Base-by-base conservation (phyloP, 139 green algal species). In the Dunaliella primolecta region DNA sequence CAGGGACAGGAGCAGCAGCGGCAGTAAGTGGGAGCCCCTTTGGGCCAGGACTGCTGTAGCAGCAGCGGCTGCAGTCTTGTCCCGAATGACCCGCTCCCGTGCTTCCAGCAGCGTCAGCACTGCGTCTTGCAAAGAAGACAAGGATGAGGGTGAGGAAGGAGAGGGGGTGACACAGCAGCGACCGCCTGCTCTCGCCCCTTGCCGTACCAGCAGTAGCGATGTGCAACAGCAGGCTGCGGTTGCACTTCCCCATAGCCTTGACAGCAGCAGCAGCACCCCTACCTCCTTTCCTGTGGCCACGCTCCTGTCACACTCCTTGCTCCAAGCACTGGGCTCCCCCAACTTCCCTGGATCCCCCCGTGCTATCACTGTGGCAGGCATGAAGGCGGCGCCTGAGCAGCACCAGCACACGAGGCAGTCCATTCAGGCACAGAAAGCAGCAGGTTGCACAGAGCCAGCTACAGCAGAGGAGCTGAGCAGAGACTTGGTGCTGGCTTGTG, bases 1-100 rank as follows among this genome's bases (percentile, higher is more conserved):
- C n/a, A 81, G 77, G 24, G n/a, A 37, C 77, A 81, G 77, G 34
- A 84, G 80, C 80, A 78, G 80, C 80, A 75, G 33, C 46, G 75
- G 80, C 46, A 84, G 32, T 24, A 80, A 35, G 75, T 80, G 75
- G 1, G 31, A 80, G 75, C 21, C 0, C 20, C 15, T 80, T 24
- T 35, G 32, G 31, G 75, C 32, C 75, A 80, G 20, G 32, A 38
- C 31, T 24, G 75, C 31, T 32, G 75, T 34, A 29, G 32, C 24
- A 32, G 32, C 75, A 25, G 46, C 46, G 7, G 46, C 46, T 25
- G 46, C 46, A 25, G 46, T 15, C 15, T 64, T 64, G 46, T 64
- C 46, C 46, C 7, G 15, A 15, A 7, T 64, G 46, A 25, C 46
- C 7, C 46, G 46, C 46, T 64, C 46, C 7, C 46, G 46, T 64